phyloP scores from a whole-genome alignment of 2,329 filamentous ascomycete genomes.

The Ceratocystis albifundus region DNA sequence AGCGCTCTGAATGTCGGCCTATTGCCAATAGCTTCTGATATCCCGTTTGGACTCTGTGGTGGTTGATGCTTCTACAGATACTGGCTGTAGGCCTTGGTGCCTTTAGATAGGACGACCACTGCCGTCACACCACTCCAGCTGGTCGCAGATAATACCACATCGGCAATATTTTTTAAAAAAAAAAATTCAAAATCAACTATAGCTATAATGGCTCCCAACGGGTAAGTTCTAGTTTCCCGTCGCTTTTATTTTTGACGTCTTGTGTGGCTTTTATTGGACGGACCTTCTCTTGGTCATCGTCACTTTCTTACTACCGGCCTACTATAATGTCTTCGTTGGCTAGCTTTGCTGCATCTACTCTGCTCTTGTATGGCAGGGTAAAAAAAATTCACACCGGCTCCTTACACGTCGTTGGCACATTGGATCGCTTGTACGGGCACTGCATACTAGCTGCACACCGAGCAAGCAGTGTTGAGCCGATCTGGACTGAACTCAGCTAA shows the following conservation, averaged over 20 bases:
- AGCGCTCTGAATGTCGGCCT: neutral
- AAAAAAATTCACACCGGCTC: neutral
- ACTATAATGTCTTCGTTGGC: neutral
- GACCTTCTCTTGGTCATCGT: neutral
- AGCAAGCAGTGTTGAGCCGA: too few relatives aligned
- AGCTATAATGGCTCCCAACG: conserved; percentile 15
- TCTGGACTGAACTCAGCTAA: too few relatives aligned
- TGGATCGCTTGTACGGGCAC: neutral
- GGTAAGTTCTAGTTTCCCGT: conserved; percentile 9
- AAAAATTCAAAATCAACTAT: neutral
- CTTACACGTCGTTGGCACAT: neutral
- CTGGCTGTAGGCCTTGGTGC: conserved; percentile 8
- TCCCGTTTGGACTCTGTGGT: neutral
- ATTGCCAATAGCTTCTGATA: neutral
- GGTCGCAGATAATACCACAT: neutral
- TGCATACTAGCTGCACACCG: neutral
- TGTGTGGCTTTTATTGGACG: neutral
- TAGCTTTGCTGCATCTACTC: conserved; percentile 8
- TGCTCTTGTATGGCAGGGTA: neutral
- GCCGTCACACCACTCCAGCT: neutral
- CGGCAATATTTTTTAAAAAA: neutral
- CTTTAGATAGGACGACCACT: conserved; percentile 1
- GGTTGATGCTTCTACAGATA: conserved; percentile 6
- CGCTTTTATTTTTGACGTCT: neutral
- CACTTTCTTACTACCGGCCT: neutral